Conservation (phyloP, 2,329 filamentous ascomycete species). For the Penicillium hesseltinei region DNA sequence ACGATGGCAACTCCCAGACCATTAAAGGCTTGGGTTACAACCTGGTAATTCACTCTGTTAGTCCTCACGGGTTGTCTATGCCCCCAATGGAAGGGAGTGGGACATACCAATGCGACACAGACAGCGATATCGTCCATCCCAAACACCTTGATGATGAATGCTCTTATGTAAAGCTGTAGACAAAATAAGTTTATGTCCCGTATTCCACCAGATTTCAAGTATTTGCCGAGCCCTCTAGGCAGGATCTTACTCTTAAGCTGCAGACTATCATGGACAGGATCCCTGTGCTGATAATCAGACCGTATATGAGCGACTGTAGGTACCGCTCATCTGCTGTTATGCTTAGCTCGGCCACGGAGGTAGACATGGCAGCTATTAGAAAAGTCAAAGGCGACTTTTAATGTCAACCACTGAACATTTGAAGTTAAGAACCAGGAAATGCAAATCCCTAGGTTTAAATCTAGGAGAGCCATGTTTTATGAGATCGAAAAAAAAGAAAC, state of each 20-base stretch:
- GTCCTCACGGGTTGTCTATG: background rate
- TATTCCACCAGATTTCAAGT: no score
- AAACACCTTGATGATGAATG: background rate
- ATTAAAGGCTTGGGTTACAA: slow-evolving; percentile 6
- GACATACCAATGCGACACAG: slow-evolving; percentile 6
- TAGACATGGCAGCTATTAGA: background rate
- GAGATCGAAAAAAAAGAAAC: background rate
- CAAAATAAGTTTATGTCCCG: background rate
- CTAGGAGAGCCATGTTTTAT: background rate
- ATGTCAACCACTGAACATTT: background rate
- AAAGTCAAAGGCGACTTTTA: background rate
- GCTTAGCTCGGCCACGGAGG: background rate
- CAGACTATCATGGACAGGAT: slow-evolving; percentile 7
- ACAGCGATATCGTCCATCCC: slow-evolving; percentile 8
- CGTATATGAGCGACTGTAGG: slow-evolving; percentile 7
- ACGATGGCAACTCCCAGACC: slow-evolving; percentile 5
- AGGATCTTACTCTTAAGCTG: slow-evolving; percentile 3
- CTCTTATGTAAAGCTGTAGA: slow-evolving; percentile 1
- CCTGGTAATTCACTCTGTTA: background rate
- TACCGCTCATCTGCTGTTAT: background rate
- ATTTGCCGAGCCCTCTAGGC: background rate
- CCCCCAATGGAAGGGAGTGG: background rate
- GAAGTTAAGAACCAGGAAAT: background rate
- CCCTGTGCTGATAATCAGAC: slow-evolving; percentile 3
- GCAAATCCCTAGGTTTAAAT: background rate